phyloP scores from a whole-genome alignment of 1,284 basidiomycete species.

The Ganoderma lucidum region DNA sequence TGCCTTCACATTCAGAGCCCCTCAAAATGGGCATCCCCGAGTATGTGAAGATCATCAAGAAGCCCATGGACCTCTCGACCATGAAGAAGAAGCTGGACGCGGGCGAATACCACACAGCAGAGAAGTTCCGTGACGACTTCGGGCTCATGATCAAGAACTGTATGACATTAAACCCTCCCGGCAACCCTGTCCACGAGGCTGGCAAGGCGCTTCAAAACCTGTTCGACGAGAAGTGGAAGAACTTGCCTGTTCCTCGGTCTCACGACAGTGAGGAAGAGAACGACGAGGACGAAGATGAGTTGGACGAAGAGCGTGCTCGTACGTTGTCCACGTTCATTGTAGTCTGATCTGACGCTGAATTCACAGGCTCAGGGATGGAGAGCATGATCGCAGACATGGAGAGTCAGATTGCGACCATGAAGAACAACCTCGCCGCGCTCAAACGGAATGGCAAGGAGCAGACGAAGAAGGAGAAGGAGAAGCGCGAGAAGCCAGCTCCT shows the following conservation, averaged over 20 bases:
- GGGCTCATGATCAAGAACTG: slow-evolving; percentile 78
- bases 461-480: slow-evolving; percentile 70
- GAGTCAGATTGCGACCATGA: slow-evolving; percentile 77
- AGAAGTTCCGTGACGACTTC: slow-evolving; percentile 90
- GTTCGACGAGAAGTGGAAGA: too few relatives aligned
- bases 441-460: slow-evolving; percentile 59
- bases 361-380: slow-evolving; percentile 40
- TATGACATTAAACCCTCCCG: too few relatives aligned
- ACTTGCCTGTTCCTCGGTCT: too few relatives aligned
- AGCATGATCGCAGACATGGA: slow-evolving; percentile 78
- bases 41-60: slow-evolving; percentile 90
- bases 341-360: slow-evolving; percentile 3
- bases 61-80: slow-evolving; percentile 94
- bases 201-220: too few relatives aligned
- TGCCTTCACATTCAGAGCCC: slow-evolving; percentile 59
- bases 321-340: slow-evolving; percentile 34
- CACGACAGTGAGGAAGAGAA: slow-evolving; percentile 57
- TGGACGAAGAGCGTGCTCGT: slow-evolving; percentile 60
- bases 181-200: too few relatives aligned
- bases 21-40: slow-evolving; percentile 83
- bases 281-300: slow-evolving; percentile 51
- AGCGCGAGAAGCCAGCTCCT: slow-evolving; percentile 43
- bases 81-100: slow-evolving; percentile 87
- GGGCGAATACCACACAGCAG: slow-evolving; percentile 77
- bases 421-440: slow-evolving; percentile 39